phyloP scores from a whole-genome alignment of 2,329 filamentous ascomycete species.

The Atkinsonella texensis region DNA sequence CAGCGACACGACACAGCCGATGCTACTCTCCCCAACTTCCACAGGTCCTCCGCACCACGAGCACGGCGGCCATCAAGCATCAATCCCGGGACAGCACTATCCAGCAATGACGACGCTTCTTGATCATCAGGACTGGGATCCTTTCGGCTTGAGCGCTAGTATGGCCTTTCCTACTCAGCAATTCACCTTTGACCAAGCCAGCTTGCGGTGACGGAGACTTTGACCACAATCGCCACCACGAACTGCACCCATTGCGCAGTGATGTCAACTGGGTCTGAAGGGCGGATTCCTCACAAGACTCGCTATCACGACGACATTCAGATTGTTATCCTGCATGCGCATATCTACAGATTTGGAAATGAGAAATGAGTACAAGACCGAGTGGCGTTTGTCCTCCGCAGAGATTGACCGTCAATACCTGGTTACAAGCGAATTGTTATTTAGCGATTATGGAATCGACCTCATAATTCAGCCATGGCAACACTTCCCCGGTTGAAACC shows the following conservation, averaged over 20 bases:
- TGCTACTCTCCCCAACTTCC: slow-evolving; percentile 29
- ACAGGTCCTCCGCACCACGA: slow-evolving; percentile 27
- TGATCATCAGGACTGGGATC: slow-evolving; percentile 86
- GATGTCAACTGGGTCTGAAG: not conserved
- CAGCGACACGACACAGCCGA: slow-evolving; percentile 27
- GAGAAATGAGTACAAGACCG: not conserved
- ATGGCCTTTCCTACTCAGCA: slow-evolving; percentile 88
- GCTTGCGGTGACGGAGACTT: slow-evolving; percentile 28
- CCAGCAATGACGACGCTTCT: slow-evolving; percentile 49
- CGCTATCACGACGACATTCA: not conserved
- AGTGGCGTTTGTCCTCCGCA: not conserved
- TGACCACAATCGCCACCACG: not conserved
- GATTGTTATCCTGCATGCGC: not conserved
- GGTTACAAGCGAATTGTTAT: not conserved
- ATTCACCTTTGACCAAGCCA: slow-evolving; percentile 59
- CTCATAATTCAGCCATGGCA: not conserved
- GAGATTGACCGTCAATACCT: not conserved
- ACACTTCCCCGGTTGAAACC: not conserved
- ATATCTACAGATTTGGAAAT: not conserved
- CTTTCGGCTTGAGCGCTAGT: slow-evolving; percentile 83
- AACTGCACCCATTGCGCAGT: not conserved
- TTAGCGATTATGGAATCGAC: not conserved
- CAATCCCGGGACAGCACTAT: slow-evolving; percentile 34
- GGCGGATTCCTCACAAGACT: not conserved
- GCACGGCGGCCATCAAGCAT: slow-evolving; percentile 21